Evolutionary conservation across 73 alveolate species (phyloP), one percentile per base, ranked within the genome.

Genomic region (Paramecium caudatum): DNA sequence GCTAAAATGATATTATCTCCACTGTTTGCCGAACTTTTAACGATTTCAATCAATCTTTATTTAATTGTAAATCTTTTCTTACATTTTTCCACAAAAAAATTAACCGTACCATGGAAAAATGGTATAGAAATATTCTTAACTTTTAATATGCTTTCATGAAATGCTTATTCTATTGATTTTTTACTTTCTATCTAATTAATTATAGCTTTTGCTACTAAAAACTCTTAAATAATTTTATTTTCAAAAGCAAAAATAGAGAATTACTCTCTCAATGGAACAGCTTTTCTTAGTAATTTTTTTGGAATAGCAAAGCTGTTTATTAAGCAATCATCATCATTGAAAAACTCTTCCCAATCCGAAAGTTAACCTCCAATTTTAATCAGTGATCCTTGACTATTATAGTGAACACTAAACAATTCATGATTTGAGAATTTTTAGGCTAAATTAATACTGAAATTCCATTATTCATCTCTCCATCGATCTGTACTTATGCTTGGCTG

Each of bases 191-290:
- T 10, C 30, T 55, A 55, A 9, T 37, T 55, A 1, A 55, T 23
- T 2, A 55, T 27, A 2, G 80, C 80, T 21, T 55, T 55, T 3
- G 80, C 80, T 55, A 55, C 80, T 23, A 55, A 55, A 10, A 55
- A 55, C 30, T 55, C 80, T 55, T 55, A 55, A 2, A 55, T 55
- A 4, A 55, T 55, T 55, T 55, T 55, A 55, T 55, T 55, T 23
- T 55, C 80, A 55, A 55, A 55, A 4, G 80, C 41, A 55, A 27
- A 55, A 7, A 55, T 55, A 2, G 80, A 55, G 30, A 55, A 55
- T 55, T 55, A 17, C 13, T 55, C 80, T 23, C 80, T 55, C 30
- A 55, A 55, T 23, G 80, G 80, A 1, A 55, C 30, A 1, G 80
- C 23, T 10, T 10, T 17, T 10, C 80, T 55, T 1, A 55, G 80